Conservation (phyloP, 306 rosid species). For the Luffa acutangula region DNA sequence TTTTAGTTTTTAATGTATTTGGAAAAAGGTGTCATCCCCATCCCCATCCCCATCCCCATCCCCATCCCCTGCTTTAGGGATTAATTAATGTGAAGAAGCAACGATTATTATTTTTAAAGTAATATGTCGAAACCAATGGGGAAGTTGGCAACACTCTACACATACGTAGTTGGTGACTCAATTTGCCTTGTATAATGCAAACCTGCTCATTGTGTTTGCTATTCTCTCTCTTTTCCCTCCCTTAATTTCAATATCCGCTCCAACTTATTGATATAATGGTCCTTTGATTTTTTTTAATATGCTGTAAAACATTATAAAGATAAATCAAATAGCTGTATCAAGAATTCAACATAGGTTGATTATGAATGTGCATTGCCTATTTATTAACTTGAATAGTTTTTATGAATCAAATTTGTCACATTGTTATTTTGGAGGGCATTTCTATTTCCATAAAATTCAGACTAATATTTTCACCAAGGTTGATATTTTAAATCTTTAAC, state of each 20-base stretch:
- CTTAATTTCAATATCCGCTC: not conserved
- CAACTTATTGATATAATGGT: too few species aligned
- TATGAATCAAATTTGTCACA: too few species aligned
- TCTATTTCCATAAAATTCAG: too few species aligned
- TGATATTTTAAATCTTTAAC: too few species aligned
- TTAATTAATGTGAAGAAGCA: constrained; percentile 6
- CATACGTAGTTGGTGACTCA: not conserved
- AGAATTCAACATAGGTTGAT: too few species aligned
- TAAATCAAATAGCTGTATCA: too few species aligned
- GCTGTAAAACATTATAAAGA: too few species aligned
- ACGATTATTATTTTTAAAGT: not conserved
- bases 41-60: not conserved
- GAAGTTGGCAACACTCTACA: not conserved
- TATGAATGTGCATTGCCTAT: too few species aligned
- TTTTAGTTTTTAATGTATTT: not conserved
- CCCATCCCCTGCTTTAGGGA: not conserved
- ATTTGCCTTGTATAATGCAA: not conserved
- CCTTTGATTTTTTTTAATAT: too few species aligned
- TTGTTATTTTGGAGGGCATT: too few species aligned
- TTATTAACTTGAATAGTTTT: too few species aligned
- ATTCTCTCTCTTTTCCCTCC: not conserved
- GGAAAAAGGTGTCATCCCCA: not conserved
- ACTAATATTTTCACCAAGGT: too few species aligned
- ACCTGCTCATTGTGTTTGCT: constrained; percentile 1
- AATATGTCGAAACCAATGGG: constrained; percentile 1